Evolutionary conservation across 805 yeast genomes (phyloP).

Genomic region (Barnettozyma pratensis): DNA sequence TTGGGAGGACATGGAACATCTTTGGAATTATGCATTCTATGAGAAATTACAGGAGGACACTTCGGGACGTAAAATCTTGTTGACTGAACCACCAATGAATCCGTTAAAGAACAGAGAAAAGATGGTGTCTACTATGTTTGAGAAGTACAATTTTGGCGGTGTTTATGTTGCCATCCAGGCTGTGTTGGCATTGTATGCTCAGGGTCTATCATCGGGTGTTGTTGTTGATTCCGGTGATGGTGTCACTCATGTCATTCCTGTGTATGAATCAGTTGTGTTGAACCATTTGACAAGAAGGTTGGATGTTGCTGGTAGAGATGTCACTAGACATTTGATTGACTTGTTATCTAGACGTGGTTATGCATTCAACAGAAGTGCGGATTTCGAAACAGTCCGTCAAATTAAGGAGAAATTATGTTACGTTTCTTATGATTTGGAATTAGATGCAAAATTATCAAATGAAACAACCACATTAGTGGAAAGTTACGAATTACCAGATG

Average conservation of each 20-base stretch:
- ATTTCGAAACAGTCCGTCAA: constrained; percentile 97
- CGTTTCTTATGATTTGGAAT: constrained; percentile 88
- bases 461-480: constrained; percentile 96
- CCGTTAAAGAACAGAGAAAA: constrained; percentile 83
- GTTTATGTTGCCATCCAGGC: constrained; percentile 97
- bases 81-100: constrained; percentile 98
- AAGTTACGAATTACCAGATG: constrained; percentile 92
- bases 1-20: constrained; percentile 98
- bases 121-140: constrained; percentile 93
- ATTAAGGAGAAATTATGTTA: constrained; percentile 95
- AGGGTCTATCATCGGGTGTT: constrained; percentile 93
- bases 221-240: constrained; percentile 99
- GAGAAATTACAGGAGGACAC: constrained; percentile 81
- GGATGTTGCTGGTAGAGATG: constrained; percentile 98
- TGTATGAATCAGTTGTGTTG: constrained; percentile 93
- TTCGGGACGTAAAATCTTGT: constrained; percentile 73
- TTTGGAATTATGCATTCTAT: constrained; percentile 97
- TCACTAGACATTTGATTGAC: constrained; percentile 91
- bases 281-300: constrained; percentile 88
- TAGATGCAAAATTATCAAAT: constrained; percentile 80
- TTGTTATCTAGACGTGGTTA: constrained; percentile 91
- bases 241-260: constrained; percentile 82
- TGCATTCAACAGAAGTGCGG: constrained; percentile 97
- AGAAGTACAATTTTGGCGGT: constrained; percentile 83
- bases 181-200: constrained; percentile 95